Conservation (phyloP, 1,284 basidiomycete species). For the Ustilago shanxiensis region DNA sequence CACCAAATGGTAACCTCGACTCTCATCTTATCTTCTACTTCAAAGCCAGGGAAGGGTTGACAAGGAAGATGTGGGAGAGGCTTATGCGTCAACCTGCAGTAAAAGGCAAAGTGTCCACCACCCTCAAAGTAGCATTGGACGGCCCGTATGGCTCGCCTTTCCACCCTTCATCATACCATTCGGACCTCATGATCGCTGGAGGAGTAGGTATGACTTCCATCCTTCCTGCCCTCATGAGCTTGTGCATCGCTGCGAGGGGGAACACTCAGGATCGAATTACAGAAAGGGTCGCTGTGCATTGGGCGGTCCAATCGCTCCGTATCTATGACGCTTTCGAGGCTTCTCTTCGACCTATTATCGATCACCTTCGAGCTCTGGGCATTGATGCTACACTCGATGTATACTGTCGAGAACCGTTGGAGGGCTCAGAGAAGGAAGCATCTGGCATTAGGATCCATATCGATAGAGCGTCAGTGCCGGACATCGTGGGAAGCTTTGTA, state of each 20-base stretch:
- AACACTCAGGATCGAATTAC: conserved; percentile 13
- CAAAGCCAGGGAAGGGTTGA: conserved; percentile 50
- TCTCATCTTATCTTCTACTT: conserved; percentile 52
- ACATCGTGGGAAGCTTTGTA: conserved; percentile 11
- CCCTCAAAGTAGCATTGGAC: conserved; percentile 38
- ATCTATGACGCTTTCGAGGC: conserved; percentile 29
- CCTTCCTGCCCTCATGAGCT: conserved; percentile 39
- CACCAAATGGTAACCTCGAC: conserved; percentile 20
- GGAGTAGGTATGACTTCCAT: conserved; percentile 56
- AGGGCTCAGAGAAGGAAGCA: neutral
- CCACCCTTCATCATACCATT: conserved; percentile 33
- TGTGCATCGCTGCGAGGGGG: conserved; percentile 30
- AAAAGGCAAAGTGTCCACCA: conserved; percentile 19
- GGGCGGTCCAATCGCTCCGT: conserved; percentile 25
- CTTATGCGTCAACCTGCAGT: conserved; percentile 16
- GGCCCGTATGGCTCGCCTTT: conserved; percentile 58
- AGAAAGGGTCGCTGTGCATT: conserved; percentile 19
- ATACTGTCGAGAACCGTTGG: conserved; percentile 15
- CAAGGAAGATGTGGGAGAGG: conserved; percentile 29
- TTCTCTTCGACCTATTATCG: conserved; percentile 20
- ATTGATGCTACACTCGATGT: conserved; percentile 35
- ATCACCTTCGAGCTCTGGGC: conserved; percentile 23
- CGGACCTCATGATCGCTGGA: conserved; percentile 48
- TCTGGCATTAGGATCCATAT: conserved; percentile 16
- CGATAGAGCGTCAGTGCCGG: conserved; percentile 20